A percentile compares a stretch with the other conserved stretches of the same genome.
Conservation (phyloP, 768 basidiomycete species). For the Macrocybe gigantea region DNA sequence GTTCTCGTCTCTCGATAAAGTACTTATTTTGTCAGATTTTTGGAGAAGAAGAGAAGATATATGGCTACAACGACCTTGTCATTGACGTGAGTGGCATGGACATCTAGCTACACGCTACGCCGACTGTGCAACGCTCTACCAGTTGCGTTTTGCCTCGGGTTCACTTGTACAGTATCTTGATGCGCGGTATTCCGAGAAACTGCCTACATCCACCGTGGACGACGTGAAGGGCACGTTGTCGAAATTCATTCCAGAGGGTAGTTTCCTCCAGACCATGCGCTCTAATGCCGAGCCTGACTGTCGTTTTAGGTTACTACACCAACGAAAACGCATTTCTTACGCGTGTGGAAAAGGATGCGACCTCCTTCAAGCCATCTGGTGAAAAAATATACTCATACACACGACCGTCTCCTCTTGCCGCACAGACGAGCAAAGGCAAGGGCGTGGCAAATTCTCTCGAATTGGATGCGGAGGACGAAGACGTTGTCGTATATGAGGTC, state of each 20-base stretch:
- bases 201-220: slow-evolving; percentile 69
- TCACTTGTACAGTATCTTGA: slow-evolving; percentile 74
- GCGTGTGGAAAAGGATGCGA: slow-evolving; percentile 74
- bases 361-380: slow-evolving; percentile 71
- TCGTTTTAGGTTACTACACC: slow-evolving; percentile 61
- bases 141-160: slow-evolving; percentile 87
- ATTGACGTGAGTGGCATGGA: slow-evolving; percentile 60
- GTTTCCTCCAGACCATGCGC: slow-evolving; percentile 6
- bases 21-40: slow-evolving; percentile 55
- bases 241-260: slow-evolving; percentile 73
- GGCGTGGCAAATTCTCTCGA: slow-evolving; percentile 29
- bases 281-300: slow-evolving; percentile 1
- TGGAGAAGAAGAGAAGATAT: slow-evolving; percentile 94
- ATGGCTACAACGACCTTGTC: slow-evolving; percentile 81
- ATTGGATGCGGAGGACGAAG: slow-evolving; percentile 47
- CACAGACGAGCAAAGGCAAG: slow-evolving; percentile 49
- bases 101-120: neutral
- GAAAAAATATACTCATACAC: slow-evolving; percentile 72
- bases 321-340: slow-evolving; percentile 61
- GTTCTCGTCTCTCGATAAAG: neutral
- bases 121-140: neutral
- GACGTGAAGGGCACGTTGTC: slow-evolving; percentile 78
- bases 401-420: slow-evolving; percentile 37
- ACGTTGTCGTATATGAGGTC: slow-evolving; percentile 76
- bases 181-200: slow-evolving; percentile 60